Percentiles rank a stretch among this genome's conserved stretches.
phyloP scores from a whole-genome alignment of 1,139 yeast genomes.

The Williopsis jadinii region DNA sequence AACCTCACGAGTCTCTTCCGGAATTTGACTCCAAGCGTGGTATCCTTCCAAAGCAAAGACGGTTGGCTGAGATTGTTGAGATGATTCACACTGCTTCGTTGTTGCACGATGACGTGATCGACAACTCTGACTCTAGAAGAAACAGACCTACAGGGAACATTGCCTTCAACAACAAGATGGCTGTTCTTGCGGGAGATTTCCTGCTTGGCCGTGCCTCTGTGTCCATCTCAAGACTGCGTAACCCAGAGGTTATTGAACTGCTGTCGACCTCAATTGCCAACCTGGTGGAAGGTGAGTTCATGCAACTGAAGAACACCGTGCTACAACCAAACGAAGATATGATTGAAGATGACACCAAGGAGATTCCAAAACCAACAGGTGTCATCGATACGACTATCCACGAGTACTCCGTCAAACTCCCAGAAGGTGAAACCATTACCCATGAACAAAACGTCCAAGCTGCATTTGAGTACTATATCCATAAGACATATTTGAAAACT shows the following conservation, averaged over 20 bases:
- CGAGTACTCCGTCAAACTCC: conserved; percentile 44
- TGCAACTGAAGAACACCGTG: conserved; percentile 94
- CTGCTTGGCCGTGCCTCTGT: conserved; percentile 93
- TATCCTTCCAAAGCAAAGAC: conserved; percentile 86
- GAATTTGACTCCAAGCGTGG: conserved; percentile 53
- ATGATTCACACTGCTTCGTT: conserved; percentile 98
- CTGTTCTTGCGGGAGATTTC: conserved; percentile 94
- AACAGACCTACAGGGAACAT: conserved; percentile 89
- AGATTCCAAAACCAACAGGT: conserved; percentile 56
- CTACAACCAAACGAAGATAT: conserved; percentile 41
- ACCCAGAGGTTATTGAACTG: conserved; percentile 95
- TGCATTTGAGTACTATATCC: conserved; percentile 89
- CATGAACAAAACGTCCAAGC: conserved; percentile 72
- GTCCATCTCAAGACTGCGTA: conserved; percentile 84
- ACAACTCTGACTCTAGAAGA: conserved; percentile 82
- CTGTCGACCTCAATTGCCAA: conserved; percentile 95
- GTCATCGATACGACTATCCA: conserved; percentile 53
- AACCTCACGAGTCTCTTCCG: conserved; percentile 71
- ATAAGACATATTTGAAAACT: conserved; percentile 91
- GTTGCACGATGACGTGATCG: conserved; percentile 95
- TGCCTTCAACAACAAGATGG: conserved; percentile 96
- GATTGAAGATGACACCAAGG: conserved; percentile 42
- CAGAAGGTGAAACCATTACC: conserved; percentile 36
- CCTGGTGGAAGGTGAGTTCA: conserved; percentile 95
- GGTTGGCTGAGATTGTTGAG: conserved; percentile 95